Evolutionary conservation across 805 yeast genomes (phyloP), one percentile per base, ranked within the genome.

Genomic region (Pichia deserticola): DNA sequence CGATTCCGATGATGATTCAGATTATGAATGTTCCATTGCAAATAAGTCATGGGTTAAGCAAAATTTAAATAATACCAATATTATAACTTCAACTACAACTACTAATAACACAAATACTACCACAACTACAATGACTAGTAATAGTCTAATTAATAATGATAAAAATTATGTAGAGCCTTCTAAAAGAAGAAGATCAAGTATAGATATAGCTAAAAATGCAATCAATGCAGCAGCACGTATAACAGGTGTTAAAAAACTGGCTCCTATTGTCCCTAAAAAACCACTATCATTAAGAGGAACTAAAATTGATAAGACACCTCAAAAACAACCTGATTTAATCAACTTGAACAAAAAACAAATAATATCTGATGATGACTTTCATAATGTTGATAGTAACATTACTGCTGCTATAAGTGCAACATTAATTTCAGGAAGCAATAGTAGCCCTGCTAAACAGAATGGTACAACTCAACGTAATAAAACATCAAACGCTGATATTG

Each of bases 231-330:
- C 34, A 32, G 34, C 34, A 32, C 7, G 34, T 32, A 36, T 53
- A 2, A 50, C 50, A 5, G 39, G 37, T 12, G 42, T 40, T 8
- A 57, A 52, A 35, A 60, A 54, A 36, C 15, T 48, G 1, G 51
- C 63, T 1, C 81, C 83, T 0, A 55, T 72, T 51, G 66, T 75
- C 0, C 83, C 83, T 0, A 65, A 63, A 35, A 78, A 78, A 53
- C 83, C 83, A 4, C 55, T 51, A 54, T 33, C 64, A 55, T 7
- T 72, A 20, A 38, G 51, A 20, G 51, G 55, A 6, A 44, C 30
- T 7, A 42, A 49, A 6, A 30, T 47, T n/a, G 32, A 9, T 5
- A 36, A 30, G 44, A 7, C 40, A 29, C 8, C 32, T 6, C 8
- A 5, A 29, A 29, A 29, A n/a, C n/a, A n/a, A n/a, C n/a, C n/a